These are phyloP conservation scores for Termitomyces eurrhizus DNA, from an alignment of 768 basidiomycete species.

Conservation along the genomic window DNA sequence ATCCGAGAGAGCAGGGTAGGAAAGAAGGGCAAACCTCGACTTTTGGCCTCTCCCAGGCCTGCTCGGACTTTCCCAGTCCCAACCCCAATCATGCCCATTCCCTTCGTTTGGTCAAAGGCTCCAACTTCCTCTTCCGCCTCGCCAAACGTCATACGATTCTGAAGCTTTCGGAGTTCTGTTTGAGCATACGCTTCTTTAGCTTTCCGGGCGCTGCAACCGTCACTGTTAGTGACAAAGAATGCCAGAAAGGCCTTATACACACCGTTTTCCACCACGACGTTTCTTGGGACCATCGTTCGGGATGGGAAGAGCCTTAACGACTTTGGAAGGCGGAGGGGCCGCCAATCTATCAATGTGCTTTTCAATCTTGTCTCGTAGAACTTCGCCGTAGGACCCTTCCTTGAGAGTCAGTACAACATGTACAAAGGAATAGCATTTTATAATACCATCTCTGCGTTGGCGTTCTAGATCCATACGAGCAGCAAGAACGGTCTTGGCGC, in stretches of 20 bases:
- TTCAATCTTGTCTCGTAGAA: slow-evolving; percentile 84
- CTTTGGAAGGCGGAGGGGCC: slow-evolving; percentile 92
- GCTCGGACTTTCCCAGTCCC: slow-evolving; percentile 88
- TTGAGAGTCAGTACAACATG: background rate
- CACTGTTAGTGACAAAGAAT: background rate
- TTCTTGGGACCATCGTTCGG: slow-evolving; percentile 97
- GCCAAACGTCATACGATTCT: slow-evolving; percentile 96
- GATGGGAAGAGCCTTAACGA: slow-evolving; percentile 88
- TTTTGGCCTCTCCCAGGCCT: slow-evolving; percentile 83
- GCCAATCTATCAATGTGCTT: slow-evolving; percentile 88
- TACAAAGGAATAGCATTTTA: background rate
- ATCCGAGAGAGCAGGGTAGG: background rate
- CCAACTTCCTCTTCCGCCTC: slow-evolving; percentile 95
- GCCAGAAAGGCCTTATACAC: slow-evolving; percentile 16
- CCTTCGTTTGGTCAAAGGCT: slow-evolving; percentile 96
- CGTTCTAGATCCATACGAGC: slow-evolving; percentile 94
- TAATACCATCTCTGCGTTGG: slow-evolving; percentile 71
- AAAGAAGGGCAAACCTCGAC: slow-evolving; percentile 60
- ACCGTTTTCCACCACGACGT: slow-evolving; percentile 93
- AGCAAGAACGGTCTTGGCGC: slow-evolving; percentile 87
- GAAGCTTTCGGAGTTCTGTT: slow-evolving; percentile 93
- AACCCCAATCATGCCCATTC: slow-evolving; percentile 93
- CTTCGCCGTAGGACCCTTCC: slow-evolving; percentile 74
- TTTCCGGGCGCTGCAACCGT: slow-evolving; percentile 72
- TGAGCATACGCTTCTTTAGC: slow-evolving; percentile 98